These are phyloP conservation scores for Brassica incana DNA, from an alignment of 345 rosid genomes.

Conservation along the genomic window DNA sequence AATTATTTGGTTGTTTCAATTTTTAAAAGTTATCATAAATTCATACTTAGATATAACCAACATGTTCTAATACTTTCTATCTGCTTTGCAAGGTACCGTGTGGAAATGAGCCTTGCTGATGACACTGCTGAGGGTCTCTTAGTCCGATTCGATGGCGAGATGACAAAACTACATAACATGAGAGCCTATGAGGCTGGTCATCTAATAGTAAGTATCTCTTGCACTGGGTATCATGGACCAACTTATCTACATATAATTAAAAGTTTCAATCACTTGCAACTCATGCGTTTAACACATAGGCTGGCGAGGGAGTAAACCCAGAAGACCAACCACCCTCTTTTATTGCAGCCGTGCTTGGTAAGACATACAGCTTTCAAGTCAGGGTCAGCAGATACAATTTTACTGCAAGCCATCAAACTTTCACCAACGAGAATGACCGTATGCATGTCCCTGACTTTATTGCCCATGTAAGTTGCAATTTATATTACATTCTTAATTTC, in stretches of 20 bases:
- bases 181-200: neutral
- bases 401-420: neutral
- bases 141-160: neutral
- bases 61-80: neutral
- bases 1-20: neutral
- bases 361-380: neutral
- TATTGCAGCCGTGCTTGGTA: neutral
- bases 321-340: neutral
- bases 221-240: neutral
- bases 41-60: neutral
- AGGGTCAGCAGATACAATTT: neutral
- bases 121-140: neutral
- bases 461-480: neutral
- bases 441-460: neutral
- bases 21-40: neutral
- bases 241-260: too few species aligned
- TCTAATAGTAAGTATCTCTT: neutral
- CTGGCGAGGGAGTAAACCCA: neutral
- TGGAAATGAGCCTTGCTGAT: neutral
- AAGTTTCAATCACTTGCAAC: neutral
- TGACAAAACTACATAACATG: neutral
- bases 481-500: neutral
- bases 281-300: neutral
- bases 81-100: neutral
- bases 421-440: neutral